Base-by-base conservation (phyloP, 2,329 filamentous ascomycete species). In the Fusarium denticulatum region DNA sequence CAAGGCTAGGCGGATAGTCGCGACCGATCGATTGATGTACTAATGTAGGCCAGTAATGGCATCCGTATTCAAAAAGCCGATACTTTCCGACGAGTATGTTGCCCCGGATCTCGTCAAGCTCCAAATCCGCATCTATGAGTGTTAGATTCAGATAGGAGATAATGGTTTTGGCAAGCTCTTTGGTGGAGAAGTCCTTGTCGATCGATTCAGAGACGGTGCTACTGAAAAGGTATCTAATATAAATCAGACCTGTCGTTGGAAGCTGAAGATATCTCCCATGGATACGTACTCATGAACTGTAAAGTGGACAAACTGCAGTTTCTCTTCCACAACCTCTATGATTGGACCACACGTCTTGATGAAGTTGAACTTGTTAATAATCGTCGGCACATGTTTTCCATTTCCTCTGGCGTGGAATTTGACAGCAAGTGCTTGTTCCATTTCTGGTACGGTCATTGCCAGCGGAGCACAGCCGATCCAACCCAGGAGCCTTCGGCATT, bases 281-380 rank as follows among this genome's bases (percentile, higher is more conserved):
- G 7, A 45, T 36, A 50, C 32, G 22, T 13, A 50, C 47, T 50
- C 47, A n/a, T 50, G 47, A 24, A 57, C 69, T 0, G 69, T 72
- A n/a, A 72, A 72, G 28, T 72, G 69, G 42, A 72, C 69, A 42
- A 69, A 69, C 22, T 72, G 66, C 6, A 66, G n/a, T 10, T 56
- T 22, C 6, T 63, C 69, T 8, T 66, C 53, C 3, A 63, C 59
- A 0, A 66, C 61, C n/a, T 72, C 69, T 14, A 72, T 58, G 10
- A 72, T 66, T 6, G 69, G 61, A 3, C 69, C 66, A 32, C 69
- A 71, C 2, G 52, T 28, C 7, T 55, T 32, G 7, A 65, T 39
- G 7, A 71, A 53, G n/a, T 50, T 55, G 22, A 62, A 26, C 30
- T 37, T 49, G 0, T 32, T 37, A 8, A 62, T 8, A 14, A 20